Percentiles rank a stretch among this genome's conserved stretches.
These are phyloP conservation scores for Cardamine resedifolia DNA, from an alignment of 345 rosid genomes.

Conservation along the genomic window DNA sequence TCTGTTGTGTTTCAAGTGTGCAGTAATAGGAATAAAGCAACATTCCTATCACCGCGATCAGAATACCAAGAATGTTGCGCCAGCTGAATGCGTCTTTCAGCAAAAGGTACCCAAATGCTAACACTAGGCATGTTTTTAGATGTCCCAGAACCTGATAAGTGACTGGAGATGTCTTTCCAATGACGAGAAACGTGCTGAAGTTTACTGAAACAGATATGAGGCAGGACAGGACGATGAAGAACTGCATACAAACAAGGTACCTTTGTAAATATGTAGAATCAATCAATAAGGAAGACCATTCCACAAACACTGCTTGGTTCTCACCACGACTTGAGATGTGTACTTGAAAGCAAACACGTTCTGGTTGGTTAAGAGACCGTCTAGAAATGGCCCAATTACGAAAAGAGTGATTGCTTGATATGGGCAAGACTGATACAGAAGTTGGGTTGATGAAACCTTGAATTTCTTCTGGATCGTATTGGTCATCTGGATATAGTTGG, in stretches of 20 bases:
- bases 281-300: not conserved
- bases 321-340: conserved; percentile 88
- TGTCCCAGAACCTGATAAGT: conserved; percentile 95
- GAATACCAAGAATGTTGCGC: conserved; percentile 83
- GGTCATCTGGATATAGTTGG: conserved; percentile 64
- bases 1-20: conserved; percentile 67
- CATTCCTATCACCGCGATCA: conserved; percentile 83
- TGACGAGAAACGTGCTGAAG: conserved; percentile 94
- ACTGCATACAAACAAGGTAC: conserved; percentile 52
- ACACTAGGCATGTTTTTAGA: conserved; percentile 84
- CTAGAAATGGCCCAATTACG: conserved; percentile 77
- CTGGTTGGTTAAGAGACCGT: conserved; percentile 75
- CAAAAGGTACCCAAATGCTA: conserved; percentile 85
- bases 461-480: conserved; percentile 96
- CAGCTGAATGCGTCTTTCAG: conserved; percentile 84
- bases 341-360: conserved; percentile 93
- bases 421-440: conserved; percentile 92
- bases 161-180: conserved; percentile 96
- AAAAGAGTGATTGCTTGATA: conserved; percentile 87
- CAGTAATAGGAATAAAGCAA: conserved; percentile 74
- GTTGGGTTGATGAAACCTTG: conserved; percentile 94
- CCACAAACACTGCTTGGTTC: conserved; percentile 11
- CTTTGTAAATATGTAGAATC: not conserved
- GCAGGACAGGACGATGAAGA: conserved; percentile 93
- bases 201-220: conserved; percentile 93